Evolutionary conservation across 2,329 filamentous ascomycete genomes (phyloP).

Genomic region (Xylaria sp.): DNA sequence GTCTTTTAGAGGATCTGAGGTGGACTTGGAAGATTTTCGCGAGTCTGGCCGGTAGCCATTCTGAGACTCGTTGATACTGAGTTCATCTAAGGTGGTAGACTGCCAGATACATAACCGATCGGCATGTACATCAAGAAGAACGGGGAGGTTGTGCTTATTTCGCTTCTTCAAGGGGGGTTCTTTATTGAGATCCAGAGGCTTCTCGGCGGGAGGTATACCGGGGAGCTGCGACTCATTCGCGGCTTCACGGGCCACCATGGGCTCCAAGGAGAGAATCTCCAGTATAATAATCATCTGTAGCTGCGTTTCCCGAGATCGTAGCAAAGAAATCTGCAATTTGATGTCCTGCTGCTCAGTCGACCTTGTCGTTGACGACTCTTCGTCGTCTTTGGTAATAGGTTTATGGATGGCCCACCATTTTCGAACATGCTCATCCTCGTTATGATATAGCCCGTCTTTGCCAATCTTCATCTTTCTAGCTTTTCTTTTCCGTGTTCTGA

Average conservation of each 20-base stretch:
- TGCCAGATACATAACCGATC: conserved; percentile 88
- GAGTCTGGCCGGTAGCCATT: conserved; percentile 49
- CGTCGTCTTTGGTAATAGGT: conserved; percentile 59
- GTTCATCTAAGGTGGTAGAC: conserved; percentile 73
- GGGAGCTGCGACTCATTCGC: conserved; percentile 61
- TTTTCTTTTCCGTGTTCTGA: conserved; percentile 62
- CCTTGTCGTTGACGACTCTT: conserved; percentile 54
- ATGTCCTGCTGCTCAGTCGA: conserved; percentile 60
- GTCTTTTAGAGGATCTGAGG: conserved; percentile 73
- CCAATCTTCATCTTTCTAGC: conserved; percentile 74
- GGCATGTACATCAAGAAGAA: conserved; percentile 77
- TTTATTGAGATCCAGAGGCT: conserved; percentile 49
- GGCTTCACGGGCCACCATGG: conserved; percentile 57
- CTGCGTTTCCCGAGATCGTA: conserved; percentile 81
- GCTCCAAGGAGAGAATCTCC: conserved; percentile 78
- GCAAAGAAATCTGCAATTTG: conserved; percentile 70
- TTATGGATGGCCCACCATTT: conserved; percentile 76
- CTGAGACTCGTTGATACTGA: conserved; percentile 63
- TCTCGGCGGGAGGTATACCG: conserved; percentile 54
- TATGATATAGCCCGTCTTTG: conserved; percentile 74
- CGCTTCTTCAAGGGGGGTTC: conserved; percentile 62
- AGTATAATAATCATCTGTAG: conserved; percentile 83
- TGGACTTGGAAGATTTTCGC: conserved; percentile 55
- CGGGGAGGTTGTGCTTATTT: conserved; percentile 70
- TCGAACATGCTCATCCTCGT: conserved; percentile 72